Evolutionary conservation across 148 eudicot genomes (phyloP), one percentile per base, ranked within the genome.

Genomic region (Dianthus caryophyllus): DNA sequence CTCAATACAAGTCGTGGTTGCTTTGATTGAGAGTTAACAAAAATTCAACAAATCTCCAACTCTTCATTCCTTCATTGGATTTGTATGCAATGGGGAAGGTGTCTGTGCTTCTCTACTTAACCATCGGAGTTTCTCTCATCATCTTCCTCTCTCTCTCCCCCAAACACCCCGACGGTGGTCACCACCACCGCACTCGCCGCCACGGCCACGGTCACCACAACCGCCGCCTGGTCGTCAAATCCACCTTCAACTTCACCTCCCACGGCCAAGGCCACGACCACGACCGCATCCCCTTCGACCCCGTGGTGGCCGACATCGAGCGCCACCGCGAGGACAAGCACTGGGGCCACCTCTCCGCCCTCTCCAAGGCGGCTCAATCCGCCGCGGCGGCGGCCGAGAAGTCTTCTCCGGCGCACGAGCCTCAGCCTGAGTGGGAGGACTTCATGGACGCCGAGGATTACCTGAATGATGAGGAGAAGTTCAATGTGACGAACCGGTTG

Each of bases 391-490:
- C 46, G 31, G 26, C 31, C 26, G 72, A 14, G 61, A 15, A 0
- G n/a, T n/a, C n/a, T n/a, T n/a, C n/a, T n/a, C n/a, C 77, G 5
- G 87, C 75, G 1, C 74, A 77, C n/a, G 84, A 86, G 71, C 56
- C 75, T 31, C 88, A 88, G 80, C 92, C 90, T 2, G 99, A 88
- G 76, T 86, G 97, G 99, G 96, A 85, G 77, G 98, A 89, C 17
- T 87, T 85, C 53, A 79, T 80, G 77, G 75, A 88, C 21, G 93
- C 90, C 9, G 97, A 94, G 76, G 97, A 94, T 56, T 94, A 90
- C 58, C 58, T 94, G 69, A 94, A 94, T 62, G 99, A 90, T 41
- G 93, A 90, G 80, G 93, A 94, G 53, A 81, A 64, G 80, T 94
- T 94, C 63, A 94, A 94, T 68, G 83, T 94, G 1, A 94, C 97